phyloP scores from a whole-genome alignment of 108 stramenopile genomes.

The Cyclotella cryptica region DNA sequence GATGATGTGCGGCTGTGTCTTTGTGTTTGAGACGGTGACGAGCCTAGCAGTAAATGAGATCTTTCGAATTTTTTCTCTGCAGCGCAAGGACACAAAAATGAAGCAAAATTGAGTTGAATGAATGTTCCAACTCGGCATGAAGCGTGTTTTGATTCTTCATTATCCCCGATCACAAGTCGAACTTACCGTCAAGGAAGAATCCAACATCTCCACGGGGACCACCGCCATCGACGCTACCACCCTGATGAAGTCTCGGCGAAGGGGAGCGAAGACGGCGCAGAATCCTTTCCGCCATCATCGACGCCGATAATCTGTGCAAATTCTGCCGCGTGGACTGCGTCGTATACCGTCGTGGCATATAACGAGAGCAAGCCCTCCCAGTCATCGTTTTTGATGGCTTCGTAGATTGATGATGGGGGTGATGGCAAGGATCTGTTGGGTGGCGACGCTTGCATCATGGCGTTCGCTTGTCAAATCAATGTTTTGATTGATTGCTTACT shows the following conservation, averaged over 20 bases:
- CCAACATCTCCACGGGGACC: neutral
- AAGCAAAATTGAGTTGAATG: neutral
- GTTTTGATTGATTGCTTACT: too few relatives aligned
- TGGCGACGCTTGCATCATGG: neutral
- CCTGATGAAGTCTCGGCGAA: neutral
- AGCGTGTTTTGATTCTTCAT: slow-evolving; percentile 1
- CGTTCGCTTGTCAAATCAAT: neutral
- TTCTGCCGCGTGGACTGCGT: slow-evolving; percentile 42
- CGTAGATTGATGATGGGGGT: slow-evolving; percentile 50
- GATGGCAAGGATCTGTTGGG: neutral
- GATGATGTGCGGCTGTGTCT: neutral
- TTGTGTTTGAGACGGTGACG: neutral
- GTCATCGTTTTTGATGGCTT: slow-evolving; percentile 62
- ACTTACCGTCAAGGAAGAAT: slow-evolving; percentile 38
- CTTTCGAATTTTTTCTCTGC: slow-evolving; percentile 48
- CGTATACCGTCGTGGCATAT: slow-evolving; percentile 57
- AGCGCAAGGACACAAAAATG: neutral
- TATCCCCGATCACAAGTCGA: neutral
- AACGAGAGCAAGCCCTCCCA: slow-evolving; percentile 61
- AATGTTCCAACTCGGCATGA: neutral
- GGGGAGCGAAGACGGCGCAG: neutral
- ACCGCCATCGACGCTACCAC: neutral
- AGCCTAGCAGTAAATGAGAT: neutral
- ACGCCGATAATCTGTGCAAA: slow-evolving; percentile 18
- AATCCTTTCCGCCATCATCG: neutral